Evolutionary conservation across 2,329 filamentous ascomycete species (phyloP), one percentile per base, ranked within the genome.

Genomic region (Trichoderma cornu-damae): DNA sequence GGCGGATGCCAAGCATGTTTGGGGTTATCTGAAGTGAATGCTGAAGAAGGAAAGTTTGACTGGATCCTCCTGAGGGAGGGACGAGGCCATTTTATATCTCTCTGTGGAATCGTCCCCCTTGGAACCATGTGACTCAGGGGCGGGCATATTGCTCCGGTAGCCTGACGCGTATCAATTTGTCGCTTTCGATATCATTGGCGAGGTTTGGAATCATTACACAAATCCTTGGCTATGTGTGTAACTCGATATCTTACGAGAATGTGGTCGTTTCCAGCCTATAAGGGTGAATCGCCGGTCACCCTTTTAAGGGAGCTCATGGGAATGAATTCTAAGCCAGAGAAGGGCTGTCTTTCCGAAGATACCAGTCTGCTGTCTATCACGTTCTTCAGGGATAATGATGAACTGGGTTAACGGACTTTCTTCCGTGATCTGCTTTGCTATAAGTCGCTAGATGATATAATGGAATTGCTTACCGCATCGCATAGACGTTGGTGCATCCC

Each of bases 171-270:
- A 55, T 55, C 20, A 28, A 12, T 44, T 12, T 30, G 22, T 16
- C 14, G n/a, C 20, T 46, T 12, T 22, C 12, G 11, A 22, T 46
- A n/a, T 28, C 3, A 55, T 30, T 55, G 30, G 51, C 8, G 32
- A 47, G n/a, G 11, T 20, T 46, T 16, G 32, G 42, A 47, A 55
- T 55, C 46, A 30, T 47, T 46, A 38, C 51, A 55, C 42, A 37
- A 18, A 12, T 18, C 22, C 51, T 55, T 20, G 12, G 9, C 20
- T n/a, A 18, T 55, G 42, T 55, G 51, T 55, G 51, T 55, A 47
- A 55, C 51, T 55, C 47, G 51, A 55, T 20, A 47, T 55, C 40
- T 55, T 28, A 55, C 42, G 24, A 47, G 20, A 11, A 38, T 3
- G 11, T 22, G 32, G 2, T 28, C 40, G 30, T 37, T n/a, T 37